Base-by-base conservation (phyloP, 495 filamentous ascomycete species). In the Elaphomyces granulatus region DNA sequence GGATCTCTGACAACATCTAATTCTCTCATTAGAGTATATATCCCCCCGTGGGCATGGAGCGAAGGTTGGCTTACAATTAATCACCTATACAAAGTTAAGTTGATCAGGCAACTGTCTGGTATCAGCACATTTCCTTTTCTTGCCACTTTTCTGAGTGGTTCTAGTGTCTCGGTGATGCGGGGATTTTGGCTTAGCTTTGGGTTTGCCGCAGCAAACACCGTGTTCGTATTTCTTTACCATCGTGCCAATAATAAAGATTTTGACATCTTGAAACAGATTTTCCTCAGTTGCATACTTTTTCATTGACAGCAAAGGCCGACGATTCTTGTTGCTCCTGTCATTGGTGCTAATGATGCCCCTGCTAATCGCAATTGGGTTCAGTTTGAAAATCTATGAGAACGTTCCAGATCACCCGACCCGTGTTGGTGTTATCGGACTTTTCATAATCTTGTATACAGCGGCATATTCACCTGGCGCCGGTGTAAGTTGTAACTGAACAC, bases 391-490 rank as follows among this genome's bases (percentile, higher is more conserved):
- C 17, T 17, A 38, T 32, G 32, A 15, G 20, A 15, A 17, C 7
- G 18, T 34, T 7, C 31, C 39, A 6, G 35, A 41, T 9, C 36
- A 34, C 21, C 31, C 39, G 19, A 15, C 34, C 17, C 20, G 37
- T 12, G 30, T 38, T 12, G 42, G 35, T n/a, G 3, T 41, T 4
- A 26, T 45, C 8, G 42, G 33, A 33, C 23, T 38, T 2, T 49
- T 49, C 16, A 17, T 49, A 8, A 39, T 48, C 14, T 30, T 49
- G 20, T 48, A 43, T 35, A 49, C 47, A 19, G 45, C 45, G 10
- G 45, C 40, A n/a, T 49, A 49, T 32, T 49, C 47, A 15, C 47
- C 45, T 14, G 47, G 47, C 15, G 47, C 45, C 8, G 47, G 47
- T 4, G 39, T n/a, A n/a, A n/a, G n/a, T n/a, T n/a, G n/a, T n/a